phyloP scores from a whole-genome alignment of 139 green algal species.

The Picochlorum costavermella region DNA sequence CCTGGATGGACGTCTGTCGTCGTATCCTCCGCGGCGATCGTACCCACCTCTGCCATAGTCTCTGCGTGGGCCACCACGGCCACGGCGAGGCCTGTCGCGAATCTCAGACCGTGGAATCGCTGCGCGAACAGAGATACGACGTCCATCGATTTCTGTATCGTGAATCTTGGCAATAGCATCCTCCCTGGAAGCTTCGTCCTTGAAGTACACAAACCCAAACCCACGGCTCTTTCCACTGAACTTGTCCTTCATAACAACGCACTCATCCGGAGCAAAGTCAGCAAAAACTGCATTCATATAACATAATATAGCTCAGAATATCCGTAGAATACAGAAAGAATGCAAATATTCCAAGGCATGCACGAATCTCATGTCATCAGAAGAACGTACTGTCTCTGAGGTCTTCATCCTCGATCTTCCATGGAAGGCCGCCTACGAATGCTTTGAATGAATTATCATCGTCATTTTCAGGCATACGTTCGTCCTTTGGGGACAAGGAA shows the following conservation, averaged over 20 bases:
- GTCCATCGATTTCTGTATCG: slow-evolving; percentile 60
- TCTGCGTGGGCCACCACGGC: slow-evolving; percentile 7
- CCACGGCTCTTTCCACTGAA: slow-evolving; percentile 55
- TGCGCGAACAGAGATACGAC: slow-evolving; percentile 57
- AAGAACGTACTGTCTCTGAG: slow-evolving; percentile 42
- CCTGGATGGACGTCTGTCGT: not conserved
- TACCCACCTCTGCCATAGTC: not conserved
- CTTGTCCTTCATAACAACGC: slow-evolving; percentile 53
- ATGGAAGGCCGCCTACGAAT: slow-evolving; percentile 57
- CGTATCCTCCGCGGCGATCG: not conserved
- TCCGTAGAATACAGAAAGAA: not conserved
- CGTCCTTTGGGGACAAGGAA: not conserved
- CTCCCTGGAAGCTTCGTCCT: slow-evolving; percentile 45
- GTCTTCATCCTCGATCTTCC: slow-evolving; percentile 40
- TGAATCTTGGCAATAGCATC: slow-evolving; percentile 62
- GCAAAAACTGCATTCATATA: slow-evolving; percentile 42
- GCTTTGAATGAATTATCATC: slow-evolving; percentile 32
- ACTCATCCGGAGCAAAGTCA: slow-evolving; percentile 29
- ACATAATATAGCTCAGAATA: not conserved
- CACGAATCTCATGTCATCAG: not conserved
- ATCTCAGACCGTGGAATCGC: slow-evolving; percentile 65
- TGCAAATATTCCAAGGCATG: not conserved
- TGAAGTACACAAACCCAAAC: slow-evolving; percentile 81
- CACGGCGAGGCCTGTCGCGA: slow-evolving; percentile 13
- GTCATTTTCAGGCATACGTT: not conserved